Conservation (phyloP, 1,284 basidiomycete genomes). For the Cerrena zonata region DNA sequence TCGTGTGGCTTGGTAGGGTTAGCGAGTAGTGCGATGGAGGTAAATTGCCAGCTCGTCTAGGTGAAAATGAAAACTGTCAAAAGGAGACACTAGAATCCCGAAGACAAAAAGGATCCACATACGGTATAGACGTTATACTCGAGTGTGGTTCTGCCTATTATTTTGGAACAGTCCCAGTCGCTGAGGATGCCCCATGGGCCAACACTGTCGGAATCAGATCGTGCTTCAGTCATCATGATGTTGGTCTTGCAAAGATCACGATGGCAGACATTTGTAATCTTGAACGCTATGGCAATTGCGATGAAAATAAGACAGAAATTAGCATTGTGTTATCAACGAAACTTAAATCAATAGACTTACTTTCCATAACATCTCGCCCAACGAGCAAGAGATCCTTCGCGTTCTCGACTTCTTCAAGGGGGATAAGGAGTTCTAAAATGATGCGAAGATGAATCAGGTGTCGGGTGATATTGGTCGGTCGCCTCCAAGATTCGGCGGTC, state of each 20-base stretch:
- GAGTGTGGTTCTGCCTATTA: neutral
- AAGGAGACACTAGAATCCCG: neutral
- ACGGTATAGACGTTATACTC: neutral
- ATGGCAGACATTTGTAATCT: constrained; percentile 2
- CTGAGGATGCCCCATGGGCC: constrained; percentile 7
- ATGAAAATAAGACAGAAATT: neutral
- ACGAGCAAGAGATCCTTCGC: constrained; percentile 7
- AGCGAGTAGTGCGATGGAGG: neutral
- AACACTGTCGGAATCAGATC: neutral
- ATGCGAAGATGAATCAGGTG: constrained; percentile 7
- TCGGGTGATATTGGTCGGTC: neutral
- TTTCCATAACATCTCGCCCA: constrained; percentile 5
- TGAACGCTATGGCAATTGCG: constrained; percentile 3
- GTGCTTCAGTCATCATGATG: constrained; percentile 8
- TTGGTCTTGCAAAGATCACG: constrained; percentile 11
- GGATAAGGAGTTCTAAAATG: constrained; percentile 10
- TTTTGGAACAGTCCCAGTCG: constrained; percentile 11
- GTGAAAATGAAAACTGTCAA: neutral
- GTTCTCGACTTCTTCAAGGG: constrained; percentile 6
- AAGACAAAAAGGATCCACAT: neutral
- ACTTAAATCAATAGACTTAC: neutral
- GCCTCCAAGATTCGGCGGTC: neutral
- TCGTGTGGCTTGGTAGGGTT: neutral
- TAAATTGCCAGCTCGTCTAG: neutral
- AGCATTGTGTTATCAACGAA: neutral